phyloP scores from a whole-genome alignment of 768 basidiomycete genomes.

The Pseudohyphozyma bogoriensis region DNA sequence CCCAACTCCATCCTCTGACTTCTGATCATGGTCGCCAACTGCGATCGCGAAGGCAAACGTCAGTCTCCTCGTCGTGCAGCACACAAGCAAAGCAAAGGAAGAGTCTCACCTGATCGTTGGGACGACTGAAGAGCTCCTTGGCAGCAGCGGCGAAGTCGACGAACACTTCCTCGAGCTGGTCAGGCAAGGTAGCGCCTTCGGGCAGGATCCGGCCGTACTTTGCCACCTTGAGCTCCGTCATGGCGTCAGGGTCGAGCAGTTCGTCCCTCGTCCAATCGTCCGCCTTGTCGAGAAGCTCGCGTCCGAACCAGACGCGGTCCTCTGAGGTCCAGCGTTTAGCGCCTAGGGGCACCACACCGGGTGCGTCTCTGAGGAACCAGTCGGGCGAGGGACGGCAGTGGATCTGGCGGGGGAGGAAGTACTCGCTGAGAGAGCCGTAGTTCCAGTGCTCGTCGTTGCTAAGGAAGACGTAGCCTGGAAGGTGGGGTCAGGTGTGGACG shows the following conservation, averaged over 20 bases:
- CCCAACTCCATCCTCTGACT: slow-evolving; percentile 25
- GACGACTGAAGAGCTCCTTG: slow-evolving; percentile 26
- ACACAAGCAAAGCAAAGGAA: background rate
- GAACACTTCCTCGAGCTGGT: slow-evolving; percentile 16
- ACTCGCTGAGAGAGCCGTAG: slow-evolving; percentile 15
- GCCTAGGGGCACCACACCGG: slow-evolving; percentile 4
- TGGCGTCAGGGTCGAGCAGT: slow-evolving; percentile 15
- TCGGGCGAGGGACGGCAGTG: slow-evolving; percentile 22
- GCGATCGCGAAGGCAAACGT: background rate
- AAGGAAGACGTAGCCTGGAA: slow-evolving; percentile 21
- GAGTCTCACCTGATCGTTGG: slow-evolving; percentile 16
- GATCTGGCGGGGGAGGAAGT: slow-evolving; percentile 23
- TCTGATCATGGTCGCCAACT: slow-evolving; percentile 14
- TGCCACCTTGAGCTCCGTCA: slow-evolving; percentile 3
- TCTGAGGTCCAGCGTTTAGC: slow-evolving; percentile 11
- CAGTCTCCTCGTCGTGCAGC: background rate
- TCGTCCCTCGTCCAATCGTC: slow-evolving; percentile 25
- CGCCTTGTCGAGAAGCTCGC: background rate
- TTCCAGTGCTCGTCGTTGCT: slow-evolving; percentile 23
- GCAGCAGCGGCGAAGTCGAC: slow-evolving; percentile 9
- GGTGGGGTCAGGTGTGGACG: background rate
- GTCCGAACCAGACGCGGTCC: slow-evolving; percentile 16
- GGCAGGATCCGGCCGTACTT: slow-evolving; percentile 8
- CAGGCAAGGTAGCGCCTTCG: slow-evolving; percentile 19
- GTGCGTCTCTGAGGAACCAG: slow-evolving; percentile 15